These are phyloP conservation scores for Leptographium galeiforme DNA, from an alignment of 2,329 filamentous ascomycete genomes.

Conservation along the genomic window DNA sequence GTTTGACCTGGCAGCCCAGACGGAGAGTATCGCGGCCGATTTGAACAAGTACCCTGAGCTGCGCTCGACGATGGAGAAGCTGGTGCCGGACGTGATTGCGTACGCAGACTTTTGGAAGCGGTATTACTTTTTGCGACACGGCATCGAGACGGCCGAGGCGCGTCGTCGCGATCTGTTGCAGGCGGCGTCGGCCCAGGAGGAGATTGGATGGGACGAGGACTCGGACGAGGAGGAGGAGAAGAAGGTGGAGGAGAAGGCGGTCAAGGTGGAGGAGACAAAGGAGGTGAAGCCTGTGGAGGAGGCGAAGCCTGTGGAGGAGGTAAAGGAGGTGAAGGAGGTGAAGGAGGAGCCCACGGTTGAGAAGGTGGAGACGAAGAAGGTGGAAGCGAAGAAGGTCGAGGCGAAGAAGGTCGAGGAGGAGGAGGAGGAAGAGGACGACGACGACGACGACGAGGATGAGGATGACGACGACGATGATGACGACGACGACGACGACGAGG, in stretches of 20 bases:
- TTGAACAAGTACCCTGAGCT: slow-evolving; percentile 79
- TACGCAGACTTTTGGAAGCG: slow-evolving; percentile 86
- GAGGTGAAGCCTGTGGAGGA: no score
- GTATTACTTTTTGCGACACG: slow-evolving; percentile 89
- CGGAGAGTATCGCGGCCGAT: slow-evolving; percentile 67
- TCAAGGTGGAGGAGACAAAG: slow-evolving; percentile 48
- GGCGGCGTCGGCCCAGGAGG: slow-evolving; percentile 58
- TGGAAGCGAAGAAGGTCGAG: slow-evolving; percentile 60
- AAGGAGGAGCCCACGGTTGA: slow-evolving; percentile 21
- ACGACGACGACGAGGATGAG: slow-evolving; percentile 44
- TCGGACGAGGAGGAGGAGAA: slow-evolving; percentile 20
- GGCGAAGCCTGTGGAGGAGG: slow-evolving; percentile 14
- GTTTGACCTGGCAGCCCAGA: slow-evolving; percentile 76
- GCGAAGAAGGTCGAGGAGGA: slow-evolving; percentile 22
- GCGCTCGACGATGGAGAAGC: slow-evolving; percentile 78
- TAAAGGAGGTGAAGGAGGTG: slow-evolving; percentile 15
- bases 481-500: slow-evolving; percentile 16
- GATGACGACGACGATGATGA: slow-evolving; percentile 43
- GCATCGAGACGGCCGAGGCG: slow-evolving; percentile 86
- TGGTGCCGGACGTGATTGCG: slow-evolving; percentile 85
- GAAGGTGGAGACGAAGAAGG: slow-evolving; percentile 56
- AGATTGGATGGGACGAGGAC: slow-evolving; percentile 55
- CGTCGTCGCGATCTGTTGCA: slow-evolving; percentile 80
- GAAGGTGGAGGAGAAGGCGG: slow-evolving; percentile 38
- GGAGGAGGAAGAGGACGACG: slow-evolving; percentile 38